These are phyloP conservation scores for Sporisorium exsertum DNA, from an alignment of 1,284 basidiomycete genomes.

Conservation along the genomic window DNA sequence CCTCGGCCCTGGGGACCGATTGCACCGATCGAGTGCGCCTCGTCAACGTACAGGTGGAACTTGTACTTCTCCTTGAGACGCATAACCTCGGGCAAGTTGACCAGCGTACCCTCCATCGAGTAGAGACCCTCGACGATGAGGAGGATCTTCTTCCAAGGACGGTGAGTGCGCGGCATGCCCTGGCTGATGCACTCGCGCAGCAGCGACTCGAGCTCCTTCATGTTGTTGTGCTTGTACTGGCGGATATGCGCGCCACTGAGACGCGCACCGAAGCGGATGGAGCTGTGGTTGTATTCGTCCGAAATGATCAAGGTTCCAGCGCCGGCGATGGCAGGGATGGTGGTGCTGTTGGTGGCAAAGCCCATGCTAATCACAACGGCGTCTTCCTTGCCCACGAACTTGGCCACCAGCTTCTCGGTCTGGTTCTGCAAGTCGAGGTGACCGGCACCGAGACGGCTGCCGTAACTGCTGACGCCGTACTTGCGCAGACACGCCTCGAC, in stretches of 20 bases:
- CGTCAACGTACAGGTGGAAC: conserved; percentile 97
- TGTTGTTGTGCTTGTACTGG: conserved; percentile 97
- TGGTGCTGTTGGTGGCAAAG: conserved; percentile 96
- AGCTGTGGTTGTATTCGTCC: conserved; percentile 96
- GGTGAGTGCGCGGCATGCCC: conserved; percentile 94
- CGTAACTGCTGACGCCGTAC: conserved; percentile 80
- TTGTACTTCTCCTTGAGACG: conserved; percentile 96
- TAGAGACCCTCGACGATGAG: conserved; percentile 95
- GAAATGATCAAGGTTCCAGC: conserved; percentile 96
- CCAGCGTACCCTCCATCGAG: conserved; percentile 96
- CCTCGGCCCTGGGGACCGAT: conserved; percentile 93
- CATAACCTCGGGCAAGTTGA: conserved; percentile 84
- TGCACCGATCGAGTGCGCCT: conserved; percentile 97
- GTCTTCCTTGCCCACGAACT: conserved; percentile 89
- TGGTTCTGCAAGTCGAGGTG: conserved; percentile 84
- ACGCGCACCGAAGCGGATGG: conserved; percentile 91
- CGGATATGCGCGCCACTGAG: conserved; percentile 89
- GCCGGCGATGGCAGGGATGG: conserved; percentile 88
- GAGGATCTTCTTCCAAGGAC: conserved; percentile 99
- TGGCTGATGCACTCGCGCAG: conserved; percentile 93
- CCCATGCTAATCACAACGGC: conserved; percentile 94
- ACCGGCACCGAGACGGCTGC: conserved; percentile 84
- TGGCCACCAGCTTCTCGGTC: conserved; percentile 87
- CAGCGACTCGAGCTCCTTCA: conserved; percentile 83
- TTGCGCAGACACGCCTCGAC: conserved; percentile 75